Conservation (phyloP, 768 basidiomycete genomes). For the Boletus speciosus region DNA sequence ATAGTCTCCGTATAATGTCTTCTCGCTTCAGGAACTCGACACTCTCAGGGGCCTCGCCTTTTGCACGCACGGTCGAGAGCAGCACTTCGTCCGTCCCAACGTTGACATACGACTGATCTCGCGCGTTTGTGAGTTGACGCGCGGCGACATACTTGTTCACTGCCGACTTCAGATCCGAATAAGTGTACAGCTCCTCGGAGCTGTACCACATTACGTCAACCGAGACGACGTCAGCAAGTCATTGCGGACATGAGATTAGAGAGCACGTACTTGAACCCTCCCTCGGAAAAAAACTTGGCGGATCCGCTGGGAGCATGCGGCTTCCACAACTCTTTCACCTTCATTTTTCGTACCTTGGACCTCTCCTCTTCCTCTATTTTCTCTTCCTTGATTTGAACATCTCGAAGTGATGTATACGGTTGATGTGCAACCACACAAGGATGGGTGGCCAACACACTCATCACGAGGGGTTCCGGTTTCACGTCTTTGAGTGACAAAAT, state of each 20-base stretch:
- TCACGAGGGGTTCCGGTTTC: slow-evolving; percentile 51
- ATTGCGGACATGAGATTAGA: neutral
- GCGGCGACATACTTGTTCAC: slow-evolving; percentile 62
- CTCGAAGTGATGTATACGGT: slow-evolving; percentile 57
- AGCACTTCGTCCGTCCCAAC: slow-evolving; percentile 48
- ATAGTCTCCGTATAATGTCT: slow-evolving; percentile 51
- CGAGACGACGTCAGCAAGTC: neutral
- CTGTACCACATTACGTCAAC: slow-evolving; percentile 32
- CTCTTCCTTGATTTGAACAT: slow-evolving; percentile 59
- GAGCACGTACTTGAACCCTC: slow-evolving; percentile 56
- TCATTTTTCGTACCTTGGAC: slow-evolving; percentile 47
- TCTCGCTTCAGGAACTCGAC: slow-evolving; percentile 65
- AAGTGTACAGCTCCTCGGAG: slow-evolving; percentile 49
- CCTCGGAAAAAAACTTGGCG: slow-evolving; percentile 57
- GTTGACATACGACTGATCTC: slow-evolving; percentile 68
- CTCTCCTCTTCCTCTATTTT: slow-evolving; percentile 50
- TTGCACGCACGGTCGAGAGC: slow-evolving; percentile 34
- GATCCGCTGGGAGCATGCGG: slow-evolving; percentile 51
- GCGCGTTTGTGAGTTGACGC: slow-evolving; percentile 59
- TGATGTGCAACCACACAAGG: slow-evolving; percentile 51
- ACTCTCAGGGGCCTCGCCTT: slow-evolving; percentile 27
- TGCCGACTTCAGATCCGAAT: slow-evolving; percentile 51
- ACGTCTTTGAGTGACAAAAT: slow-evolving; percentile 68
- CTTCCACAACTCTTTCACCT: slow-evolving; percentile 72
- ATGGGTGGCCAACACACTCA: slow-evolving; percentile 54